These are phyloP conservation scores for Centella asiatica DNA, from an alignment of 129 eudicot genomes.

Conservation along the genomic window DNA sequence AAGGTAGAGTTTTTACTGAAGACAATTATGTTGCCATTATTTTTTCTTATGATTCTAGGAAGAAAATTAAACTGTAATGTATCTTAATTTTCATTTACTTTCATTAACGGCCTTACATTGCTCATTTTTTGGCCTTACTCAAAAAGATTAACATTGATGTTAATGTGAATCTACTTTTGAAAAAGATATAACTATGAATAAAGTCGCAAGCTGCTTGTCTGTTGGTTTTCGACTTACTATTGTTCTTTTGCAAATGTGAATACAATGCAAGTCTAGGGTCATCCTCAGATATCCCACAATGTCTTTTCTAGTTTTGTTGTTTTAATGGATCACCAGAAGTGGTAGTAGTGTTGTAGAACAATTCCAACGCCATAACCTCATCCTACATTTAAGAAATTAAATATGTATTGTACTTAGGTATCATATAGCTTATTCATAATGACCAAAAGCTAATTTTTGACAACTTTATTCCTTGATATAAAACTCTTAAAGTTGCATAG, in stretches of 20 bases:
- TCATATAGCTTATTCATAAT: too few relatives aligned
- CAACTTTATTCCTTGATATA: too few relatives aligned
- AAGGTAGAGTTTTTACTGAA: slow-evolving; percentile 50
- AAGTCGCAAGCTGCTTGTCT: not conserved
- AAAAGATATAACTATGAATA: not conserved
- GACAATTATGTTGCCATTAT: not conserved
- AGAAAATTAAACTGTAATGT: not conserved
- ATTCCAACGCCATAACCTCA: not conserved
- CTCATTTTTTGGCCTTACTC: slow-evolving; percentile 4
- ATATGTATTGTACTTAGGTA: too few relatives aligned
- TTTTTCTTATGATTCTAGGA: not conserved
- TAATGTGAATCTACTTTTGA: not conserved
- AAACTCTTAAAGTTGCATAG: too few relatives aligned
- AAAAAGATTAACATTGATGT: not conserved
- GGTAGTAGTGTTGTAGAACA: not conserved
- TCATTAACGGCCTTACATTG: not conserved
- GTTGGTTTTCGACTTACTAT: not conserved
- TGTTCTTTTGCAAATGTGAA: too few relatives aligned
- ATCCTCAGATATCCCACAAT: too few relatives aligned
- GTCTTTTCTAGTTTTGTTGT: too few relatives aligned
- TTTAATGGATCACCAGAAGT: not conserved
- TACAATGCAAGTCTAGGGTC: too few relatives aligned
- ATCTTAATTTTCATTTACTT: slow-evolving; percentile 4
- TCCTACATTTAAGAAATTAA: too few relatives aligned
- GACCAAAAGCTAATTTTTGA: too few relatives aligned